Base-by-base conservation (phyloP, 2,329 filamentous ascomycete species). In the Diplodia intermedia region DNA sequence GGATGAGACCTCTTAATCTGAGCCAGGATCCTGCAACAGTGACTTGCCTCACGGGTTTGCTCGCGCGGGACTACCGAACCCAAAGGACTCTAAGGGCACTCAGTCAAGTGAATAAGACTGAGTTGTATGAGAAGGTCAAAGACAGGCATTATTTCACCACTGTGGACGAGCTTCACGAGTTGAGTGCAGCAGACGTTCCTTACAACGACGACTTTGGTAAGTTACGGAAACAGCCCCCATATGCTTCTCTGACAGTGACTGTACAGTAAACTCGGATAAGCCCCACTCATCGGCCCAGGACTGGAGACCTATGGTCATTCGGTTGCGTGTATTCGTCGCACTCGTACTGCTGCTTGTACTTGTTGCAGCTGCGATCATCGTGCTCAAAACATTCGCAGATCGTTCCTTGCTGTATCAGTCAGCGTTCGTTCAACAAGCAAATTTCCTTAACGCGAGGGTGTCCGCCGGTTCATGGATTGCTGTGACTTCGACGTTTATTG, bases 361-460 rank as follows among this genome's bases (percentile, higher is more conserved):
- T n/a, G 40, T 43, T 43, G 40, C 15, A 43, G 40, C 40, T 7
- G 40, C 40, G 18, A n/a, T 43, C 3, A 43, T 43, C n/a, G 40
- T 43, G 15, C 40, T 43, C 15, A 43, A 43, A 43, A 7, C 6
- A 6, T 43, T 43, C 15, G 15, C 40, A 43, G 40, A 43, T 43
- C 40, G 40, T 43, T 43, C 18, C 6, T 43, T 43, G 8, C 18
- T 43, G 14, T 43, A 43, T 6, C 40, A 43, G 18, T 43, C 40
- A 1, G 40, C 40, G 14, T 43, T 43, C 18, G 40, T 43, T n/a
- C 72, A n/a, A 38, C 72, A 6, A 70, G 69, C 40, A 18, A n/a
- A 5, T 0, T 15, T 43, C 2, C 40, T 43, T 18, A 0, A 43
- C 15, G 7, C 15, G 40, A 14, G 18, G 18, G 40, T 43, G 18